Evolutionary conservation across 148 eudicot genomes (phyloP), one percentile per base, ranked within the genome.

Genomic region (Oxyria digyna): DNA sequence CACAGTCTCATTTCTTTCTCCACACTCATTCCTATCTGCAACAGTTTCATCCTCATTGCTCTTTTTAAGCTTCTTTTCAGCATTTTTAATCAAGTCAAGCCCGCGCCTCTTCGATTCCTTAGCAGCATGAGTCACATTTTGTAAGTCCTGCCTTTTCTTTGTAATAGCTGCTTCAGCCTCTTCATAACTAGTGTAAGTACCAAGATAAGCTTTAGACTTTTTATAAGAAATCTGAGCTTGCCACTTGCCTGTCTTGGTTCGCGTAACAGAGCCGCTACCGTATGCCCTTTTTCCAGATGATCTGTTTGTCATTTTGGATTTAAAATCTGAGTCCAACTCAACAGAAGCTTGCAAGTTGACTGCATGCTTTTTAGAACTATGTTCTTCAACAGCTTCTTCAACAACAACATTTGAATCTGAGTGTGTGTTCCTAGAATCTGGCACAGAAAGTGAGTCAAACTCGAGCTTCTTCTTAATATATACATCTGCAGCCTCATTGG

Each of bases 231-330:
- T 69, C 52, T 46, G 57, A 65, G 64, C 82, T 50, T 68, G 74
- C 67, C 67, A 79, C 21, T 69, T 69, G 20, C 82, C 79, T 4
- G 76, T 14, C 29, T 72, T 79, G 6, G 69, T 46, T 71, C 18
- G 31, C 21, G 24, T 50, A 48, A 75, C 63, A 43, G 50, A 46
- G 20, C 50, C 50, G 1, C 6, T 46, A 46, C 52, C 23, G 0
- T 8, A 10, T 7, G 6, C 6, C 50, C 50, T 46, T 46, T 18
- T 46, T 5, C 6, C 41, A 38, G 41, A 3, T 7, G 8, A 0
- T 38, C 4, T 4, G 26, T n/a, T 50, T 50, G 57, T 10, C 7
- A 13, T 59, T 23, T 4, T 23, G 9, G 2, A 5, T n/a, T n/a
- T n/a, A n/a, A n/a, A n/a, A n/a, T n/a, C n/a, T n/a, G n/a, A n/a